Conservation (phyloP, 176 grass and related monocot species). For the Aegilops tauschii region DNA sequence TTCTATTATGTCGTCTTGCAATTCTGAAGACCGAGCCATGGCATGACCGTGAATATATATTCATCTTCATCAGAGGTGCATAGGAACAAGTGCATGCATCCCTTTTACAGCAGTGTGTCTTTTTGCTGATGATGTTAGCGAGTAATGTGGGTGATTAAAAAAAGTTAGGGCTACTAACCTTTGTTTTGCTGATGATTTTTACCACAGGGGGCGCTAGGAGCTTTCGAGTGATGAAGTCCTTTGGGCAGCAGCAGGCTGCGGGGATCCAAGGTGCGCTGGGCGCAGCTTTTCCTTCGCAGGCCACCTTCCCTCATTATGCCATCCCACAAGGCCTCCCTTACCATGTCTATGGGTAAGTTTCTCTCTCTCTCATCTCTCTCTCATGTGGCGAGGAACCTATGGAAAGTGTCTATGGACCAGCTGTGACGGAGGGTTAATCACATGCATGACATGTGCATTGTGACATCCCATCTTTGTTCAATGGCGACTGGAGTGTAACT, state of each 20-base stretch:
- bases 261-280: constrained; percentile 71
- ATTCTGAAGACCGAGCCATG: constrained; percentile 2
- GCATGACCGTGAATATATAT: constrained; percentile 20
- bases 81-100: constrained; percentile 1
- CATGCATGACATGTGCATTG: constrained; percentile 76
- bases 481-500: constrained; percentile 40
- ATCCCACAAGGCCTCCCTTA: constrained; percentile 91
- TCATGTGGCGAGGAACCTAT: not conserved
- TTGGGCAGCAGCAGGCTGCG: constrained; percentile 54
- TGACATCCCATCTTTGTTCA: constrained; percentile 66
- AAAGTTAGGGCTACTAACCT: not conserved
- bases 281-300: constrained; percentile 76
- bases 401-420: constrained; percentile 27
- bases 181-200: constrained; percentile 17
- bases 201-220: constrained; percentile 66
- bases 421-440: constrained; percentile 33
- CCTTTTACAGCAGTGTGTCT: constrained; percentile 17
- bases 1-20: constrained; percentile 46
- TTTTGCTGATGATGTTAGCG: constrained; percentile 33
- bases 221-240: constrained; percentile 84
- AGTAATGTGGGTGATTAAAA: constrained; percentile 14
- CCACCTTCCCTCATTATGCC: constrained; percentile 95
- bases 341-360: constrained; percentile 77
- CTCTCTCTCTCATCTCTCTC: not conserved
- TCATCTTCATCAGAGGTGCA: not conserved